Base-by-base conservation (phyloP, 129 eudicot genomes). In the Pseudognaphalium luteoalbum region DNA sequence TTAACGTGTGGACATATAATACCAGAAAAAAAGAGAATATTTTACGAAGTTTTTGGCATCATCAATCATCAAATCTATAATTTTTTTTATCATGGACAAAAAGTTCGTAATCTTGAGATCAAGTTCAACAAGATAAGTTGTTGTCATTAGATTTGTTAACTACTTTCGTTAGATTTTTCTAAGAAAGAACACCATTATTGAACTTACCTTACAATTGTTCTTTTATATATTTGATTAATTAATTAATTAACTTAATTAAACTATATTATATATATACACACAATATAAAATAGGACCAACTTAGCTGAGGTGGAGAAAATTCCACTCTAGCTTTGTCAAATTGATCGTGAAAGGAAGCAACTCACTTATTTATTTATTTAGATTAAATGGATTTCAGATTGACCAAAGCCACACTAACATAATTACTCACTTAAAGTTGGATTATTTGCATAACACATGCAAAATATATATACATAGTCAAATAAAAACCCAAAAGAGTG, bases 51-150 rank as follows among this genome's bases (percentile, higher is more conserved):
- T n/a, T 73, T 73, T 58, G 35, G 50, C 67, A 35, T 73, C 42
- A 72, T 57, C 67, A 73, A 35, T 73, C 42, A 72, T 57, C 67
- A 73, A 20, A 34, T 73, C 77, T 58, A 57, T 16, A 58, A 21
- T 37, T 11, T n/a, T n/a, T n/a, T n/a, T n/a, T 59, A 58, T 7
- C 61, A 73, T 39, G 68, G 68, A 59, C 77, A 73, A 37, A 73
- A 35, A 58, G 59, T 58, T 73, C 37, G 11, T 34, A 58, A 22
- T 73, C 77, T 20, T 20, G 10, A 59, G 39, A 73, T 73, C 77
- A 58, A 58, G 77, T 61, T 25, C n/a, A 60, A 60, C 60, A 35
- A 73, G 58, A 58, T 59, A 58, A 58, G 25, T 73, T 73, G 66
- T 57, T 72, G 9, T 35, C 52, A 19, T 58, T 73, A 41, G 68